Conservation (phyloP, 139 green algal species). For the Chlamydomonas schloesseri region DNA sequence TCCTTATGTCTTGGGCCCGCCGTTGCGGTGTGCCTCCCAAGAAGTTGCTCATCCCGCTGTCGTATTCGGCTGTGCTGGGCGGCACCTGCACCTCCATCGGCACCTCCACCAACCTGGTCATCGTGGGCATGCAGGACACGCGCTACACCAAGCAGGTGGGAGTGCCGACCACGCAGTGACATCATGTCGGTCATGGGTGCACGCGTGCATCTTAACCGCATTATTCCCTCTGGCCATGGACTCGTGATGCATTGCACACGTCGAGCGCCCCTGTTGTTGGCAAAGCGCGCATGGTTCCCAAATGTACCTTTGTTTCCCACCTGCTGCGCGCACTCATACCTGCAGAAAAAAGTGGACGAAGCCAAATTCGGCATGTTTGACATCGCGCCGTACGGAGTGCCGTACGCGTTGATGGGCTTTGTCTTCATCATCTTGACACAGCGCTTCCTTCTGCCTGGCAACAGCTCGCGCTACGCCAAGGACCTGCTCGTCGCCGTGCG, state of each 20-base stretch:
- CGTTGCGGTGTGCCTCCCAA: conserved; percentile 26
- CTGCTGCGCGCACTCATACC: too few relatives aligned
- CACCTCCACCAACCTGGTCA: conserved; percentile 86
- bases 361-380: conserved; percentile 58
- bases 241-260: too few relatives aligned
- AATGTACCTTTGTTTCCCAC: too few relatives aligned
- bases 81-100: conserved; percentile 85
- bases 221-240: too few relatives aligned
- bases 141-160: not conserved
- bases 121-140: conserved; percentile 52
- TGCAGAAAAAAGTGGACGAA: not conserved
- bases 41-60: conserved; percentile 80
- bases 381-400: conserved; percentile 66
- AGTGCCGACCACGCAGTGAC: too few relatives aligned
- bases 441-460: conserved; percentile 25
- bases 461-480: conserved; percentile 31
- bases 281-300: too few relatives aligned
- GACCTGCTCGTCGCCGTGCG: conserved; percentile 63
- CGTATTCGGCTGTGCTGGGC: conserved; percentile 78
- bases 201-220: too few relatives aligned
- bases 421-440: not conserved
- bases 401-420: conserved; percentile 42
- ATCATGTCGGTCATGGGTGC: too few relatives aligned
- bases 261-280: too few relatives aligned
- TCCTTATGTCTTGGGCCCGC: conserved; percentile 59